Base-by-base conservation (phyloP, 805 yeast species). In the Kuraishia floccosa region DNA sequence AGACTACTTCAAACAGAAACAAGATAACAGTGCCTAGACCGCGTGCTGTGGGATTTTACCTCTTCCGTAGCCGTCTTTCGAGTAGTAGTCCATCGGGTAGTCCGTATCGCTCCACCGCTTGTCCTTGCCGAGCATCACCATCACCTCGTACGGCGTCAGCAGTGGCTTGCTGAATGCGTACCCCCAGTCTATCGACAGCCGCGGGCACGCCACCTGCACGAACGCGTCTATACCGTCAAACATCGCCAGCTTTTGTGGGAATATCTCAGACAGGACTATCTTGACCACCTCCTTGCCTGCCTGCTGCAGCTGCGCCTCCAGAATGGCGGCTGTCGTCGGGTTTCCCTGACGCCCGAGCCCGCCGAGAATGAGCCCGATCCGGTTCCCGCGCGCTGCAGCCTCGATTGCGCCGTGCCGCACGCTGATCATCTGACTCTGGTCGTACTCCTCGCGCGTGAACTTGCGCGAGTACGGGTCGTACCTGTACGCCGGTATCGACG, bases 161-260 rank as follows among this genome's bases (percentile, higher is more conserved):
- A 91, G 58, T 0, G 98, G 98, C 47, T 81, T 82, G 36, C 76
- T 75, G 48, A 91, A 91, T 0, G 98, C 98, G 52, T 91, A 91
- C 0, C 98, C 98, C 98, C 98, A 91, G 52, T 91, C 98, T 25
- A 91, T 89, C 2, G 95, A 84, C 28, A 91, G 59, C 45, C 98
- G 65, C 0, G 98, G 98, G 50, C 98, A 91, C 1, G 98, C 98
- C 3, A 91, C 94, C 54, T 91, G 98, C 10, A 91, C 82, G 65
- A 91, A 91, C 2, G 87, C 94, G 54, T 91, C 98, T 12, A 89
- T 72, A 45, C 84, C 91, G 44, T 84, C 87, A 54, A 91, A 91
- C 77, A 82, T 79, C 8, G 96, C 78, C 23, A 91, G 60, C 44
- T 91, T 91, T 31, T 75, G 81, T 0, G 98, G 98, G 55, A 91